Evolutionary conservation across 495 filamentous ascomycete species (phyloP).

Genomic region (Talaromyces wortmannii): DNA sequence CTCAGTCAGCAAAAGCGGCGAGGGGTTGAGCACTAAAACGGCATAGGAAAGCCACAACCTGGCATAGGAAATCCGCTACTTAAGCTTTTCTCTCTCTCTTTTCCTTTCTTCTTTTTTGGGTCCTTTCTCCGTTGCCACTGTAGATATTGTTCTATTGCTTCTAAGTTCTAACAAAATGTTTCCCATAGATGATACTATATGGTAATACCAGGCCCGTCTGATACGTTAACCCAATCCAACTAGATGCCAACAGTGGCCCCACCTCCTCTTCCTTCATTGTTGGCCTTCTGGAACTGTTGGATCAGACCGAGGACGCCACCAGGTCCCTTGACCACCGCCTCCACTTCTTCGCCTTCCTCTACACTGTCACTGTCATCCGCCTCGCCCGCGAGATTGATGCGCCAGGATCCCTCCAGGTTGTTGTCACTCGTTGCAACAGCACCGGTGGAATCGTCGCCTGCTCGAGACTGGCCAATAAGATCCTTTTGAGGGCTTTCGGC

Average conservation of each 20-base stretch:
- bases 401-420: constrained; percentile 59
- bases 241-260: constrained; percentile 28
- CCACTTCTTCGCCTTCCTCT: constrained; percentile 41
- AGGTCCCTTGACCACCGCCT: constrained; percentile 40
- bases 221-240: too few relatives aligned
- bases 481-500: constrained; percentile 15
- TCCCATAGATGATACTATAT: too few relatives aligned
- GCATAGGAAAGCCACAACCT: too few relatives aligned
- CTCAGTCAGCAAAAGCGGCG: too few relatives aligned
- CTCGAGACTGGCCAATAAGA: constrained; percentile 14
- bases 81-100: too few relatives aligned
- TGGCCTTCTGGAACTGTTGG: constrained; percentile 84
- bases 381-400: constrained; percentile 45
- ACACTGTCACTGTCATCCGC: constrained; percentile 37
- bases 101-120: too few relatives aligned
- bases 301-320: constrained; percentile 77
- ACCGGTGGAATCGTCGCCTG: constrained; percentile 30
- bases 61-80: too few relatives aligned
- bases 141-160: too few relatives aligned
- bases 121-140: too few relatives aligned
- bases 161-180: too few relatives aligned
- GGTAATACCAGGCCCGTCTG: too few relatives aligned
- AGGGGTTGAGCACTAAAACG: too few relatives aligned
- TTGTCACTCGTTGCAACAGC: constrained; percentile 44
- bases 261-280: constrained; percentile 53